Base-by-base conservation (phyloP, 768 basidiomycete species). In the Mycena rebaudengoi region DNA sequence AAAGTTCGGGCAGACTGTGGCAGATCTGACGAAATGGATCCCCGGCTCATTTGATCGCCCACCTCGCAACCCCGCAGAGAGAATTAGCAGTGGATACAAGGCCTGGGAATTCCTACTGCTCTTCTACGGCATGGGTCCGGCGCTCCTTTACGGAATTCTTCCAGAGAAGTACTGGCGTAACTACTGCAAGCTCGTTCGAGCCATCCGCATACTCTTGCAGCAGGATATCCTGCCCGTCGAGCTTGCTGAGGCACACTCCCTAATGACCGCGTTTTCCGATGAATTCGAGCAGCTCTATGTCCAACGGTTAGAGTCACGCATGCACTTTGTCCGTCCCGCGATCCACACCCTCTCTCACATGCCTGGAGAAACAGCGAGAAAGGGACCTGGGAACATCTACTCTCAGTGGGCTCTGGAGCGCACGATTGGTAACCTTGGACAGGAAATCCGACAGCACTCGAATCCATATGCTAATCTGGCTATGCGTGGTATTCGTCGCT, bases 251-350 rank as follows among this genome's bases (percentile, higher is more conserved):
- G n/a, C n/a, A n/a, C n/a, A n/a, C n/a, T n/a, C n/a, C n/a, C n/a
- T n/a, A n/a, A n/a, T n/a, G n/a, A n/a, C n/a, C n/a, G n/a, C n/a
- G 6, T 80, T 75, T 63, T 53, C 71, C 11, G 48, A 43, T 1
- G 75, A 78, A 3, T 80, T 73, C 23, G 74, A 80, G 46, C 21
- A 35, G 1, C 8, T 76, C 0, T 80, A 79, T 45, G 72, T 72
- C 51, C 70, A 76, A 11, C 66, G 63, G 0, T 20, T 44, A 2
- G 50, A 52, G 0, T 68, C 74, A 23, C 69, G 64, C 0, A 25
- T 81, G 7, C 78, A 81, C 35, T 74, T 81, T 41, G 43, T 75
- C 18, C 37, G 65, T 1, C 77, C 72, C 0, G 60, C 60, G 25
- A 61, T 78, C 2, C 79, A 80, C 52, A 60, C 66, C 12, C 35